Evolutionary conservation across 129 eudicot species (phyloP), one percentile per base, ranked within the genome.

Genomic region (Sambucus nigra): DNA sequence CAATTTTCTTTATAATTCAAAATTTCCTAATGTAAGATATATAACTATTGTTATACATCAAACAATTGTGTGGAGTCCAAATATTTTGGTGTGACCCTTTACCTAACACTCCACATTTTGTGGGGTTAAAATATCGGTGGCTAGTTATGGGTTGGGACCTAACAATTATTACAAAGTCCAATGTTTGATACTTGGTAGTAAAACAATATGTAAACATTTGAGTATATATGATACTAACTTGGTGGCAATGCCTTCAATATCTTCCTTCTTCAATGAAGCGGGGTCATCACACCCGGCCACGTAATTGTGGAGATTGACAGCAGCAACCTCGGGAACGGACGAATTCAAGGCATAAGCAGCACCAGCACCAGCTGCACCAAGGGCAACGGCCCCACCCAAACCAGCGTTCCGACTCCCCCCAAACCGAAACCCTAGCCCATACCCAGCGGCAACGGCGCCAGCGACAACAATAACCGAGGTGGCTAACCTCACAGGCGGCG

Each of bases 281-380:
- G 94, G 96, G 60, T 82, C 94, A 18, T 74, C 83, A 25, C 55
- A 76, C 23, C 68, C 87, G 1, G 85, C 94, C 41, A 83, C 96
- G 47, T 77, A 92, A 58, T 92, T 92, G 46, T 77, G 94, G 82
- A 92, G 77, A 63, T 67, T 75, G 5, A 69, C 66, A 0, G 99
- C 91, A 25, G 99, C 99, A 55, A 92, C 89, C 54, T 92, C 91
- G 27, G 99, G 99, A 17, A 77, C 99, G n/a, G 87, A 65, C 0
- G 94, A 69, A 77, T 82, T 92, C 75, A 82, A 27, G 1, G 73
- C 87, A 38, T 82, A 92, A 25, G 80, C 87, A 11, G 79, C 94
- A 8, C 82, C 91, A 15, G 91, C 94, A 5, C 91, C 99, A 0
- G 84, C 99, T 13, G 80, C 96, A 1, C 99, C 99, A 15, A 80